Conservation (phyloP, 805 yeast species). For the Lipomyces sp. region DNA sequence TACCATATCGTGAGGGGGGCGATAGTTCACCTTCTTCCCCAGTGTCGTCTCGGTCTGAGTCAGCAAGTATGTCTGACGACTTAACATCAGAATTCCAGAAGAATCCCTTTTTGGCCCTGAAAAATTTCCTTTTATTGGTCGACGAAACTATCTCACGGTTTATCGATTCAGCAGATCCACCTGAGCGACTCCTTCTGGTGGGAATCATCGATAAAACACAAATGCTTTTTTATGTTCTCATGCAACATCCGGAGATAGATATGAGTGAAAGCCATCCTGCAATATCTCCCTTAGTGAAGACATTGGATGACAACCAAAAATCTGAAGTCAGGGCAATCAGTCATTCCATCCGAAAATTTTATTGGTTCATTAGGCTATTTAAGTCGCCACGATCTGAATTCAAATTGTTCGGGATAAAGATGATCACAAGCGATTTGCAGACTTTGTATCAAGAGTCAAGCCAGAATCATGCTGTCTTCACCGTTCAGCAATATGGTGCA, state of each 20-base stretch:
- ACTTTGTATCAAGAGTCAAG: constrained; percentile 7
- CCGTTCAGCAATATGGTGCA: background rate
- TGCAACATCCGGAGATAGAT: background rate
- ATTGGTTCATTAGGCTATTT: constrained; percentile 19
- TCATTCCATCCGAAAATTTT: constrained; percentile 12
- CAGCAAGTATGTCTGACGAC: no score
- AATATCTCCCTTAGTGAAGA: constrained; percentile 3
- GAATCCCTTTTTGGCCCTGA: no score
- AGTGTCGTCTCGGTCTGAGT: no score
- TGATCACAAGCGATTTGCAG: constrained; percentile 9
- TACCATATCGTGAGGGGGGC: no score
- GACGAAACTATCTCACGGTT: no score
- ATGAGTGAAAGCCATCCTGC: constrained; percentile 12
- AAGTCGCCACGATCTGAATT: constrained; percentile 15
- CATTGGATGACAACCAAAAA: background rate
- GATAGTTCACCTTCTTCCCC: no score
- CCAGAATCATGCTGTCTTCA: background rate
- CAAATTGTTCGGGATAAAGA: constrained; percentile 20
- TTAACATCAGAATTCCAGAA: no score
- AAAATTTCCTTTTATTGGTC: no score
- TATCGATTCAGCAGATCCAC: no score
- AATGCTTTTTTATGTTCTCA: constrained; percentile 4
- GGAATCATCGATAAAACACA: background rate
- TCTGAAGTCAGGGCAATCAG: constrained; percentile 2
- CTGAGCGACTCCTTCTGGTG: background rate